These are phyloP conservation scores for Bryoerythrophyllum caledonicum DNA, from an alignment of 225 moss, liverwort and hornwort species.

Conservation along the genomic window DNA sequence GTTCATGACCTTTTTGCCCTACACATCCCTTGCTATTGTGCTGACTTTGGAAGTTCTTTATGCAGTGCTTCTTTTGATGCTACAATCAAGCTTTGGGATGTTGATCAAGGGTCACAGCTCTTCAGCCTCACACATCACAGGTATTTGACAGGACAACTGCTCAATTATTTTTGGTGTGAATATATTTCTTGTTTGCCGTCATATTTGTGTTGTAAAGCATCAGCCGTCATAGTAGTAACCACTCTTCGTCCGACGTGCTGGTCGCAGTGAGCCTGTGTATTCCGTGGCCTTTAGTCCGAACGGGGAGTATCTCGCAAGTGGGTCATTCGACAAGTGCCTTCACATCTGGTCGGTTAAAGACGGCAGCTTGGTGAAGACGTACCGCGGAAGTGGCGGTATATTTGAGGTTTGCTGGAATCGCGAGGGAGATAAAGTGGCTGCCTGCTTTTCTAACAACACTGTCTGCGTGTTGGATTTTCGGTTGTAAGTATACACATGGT, in stretches of 20 bases:
- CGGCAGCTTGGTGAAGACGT: conserved; percentile 92
- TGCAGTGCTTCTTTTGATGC: conserved; percentile 98
- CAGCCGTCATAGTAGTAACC: too few relatives aligned
- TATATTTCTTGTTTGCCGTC: neutral
- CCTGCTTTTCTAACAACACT: conserved; percentile 98
- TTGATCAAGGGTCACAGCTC: conserved; percentile 88
- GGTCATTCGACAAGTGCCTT: conserved; percentile 96
- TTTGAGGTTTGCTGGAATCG: conserved; percentile 99
- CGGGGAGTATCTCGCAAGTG: conserved; percentile 96
- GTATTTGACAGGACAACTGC: conserved; percentile 32
- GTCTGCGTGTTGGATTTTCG: conserved; percentile 97
- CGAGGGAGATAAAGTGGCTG: conserved; percentile 98
- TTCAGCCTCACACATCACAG: conserved; percentile 93
- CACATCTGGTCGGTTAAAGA: conserved; percentile 99
- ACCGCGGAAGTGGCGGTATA: conserved; percentile 96
- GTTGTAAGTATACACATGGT: conserved; percentile 40
- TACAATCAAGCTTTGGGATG: conserved; percentile 96
- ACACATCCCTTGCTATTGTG: conserved; percentile 2
- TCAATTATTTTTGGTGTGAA: neutral
- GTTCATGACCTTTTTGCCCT: neutral
- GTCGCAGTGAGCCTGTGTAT: conserved; percentile 92
- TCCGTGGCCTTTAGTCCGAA: conserved; percentile 98
- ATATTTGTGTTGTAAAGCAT: neutral
- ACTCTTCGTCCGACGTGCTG: conserved; percentile 18
- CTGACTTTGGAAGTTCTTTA: conserved; percentile 10